Conservation (phyloP, 305 asterid genomes). For the Solanum chacoense region DNA sequence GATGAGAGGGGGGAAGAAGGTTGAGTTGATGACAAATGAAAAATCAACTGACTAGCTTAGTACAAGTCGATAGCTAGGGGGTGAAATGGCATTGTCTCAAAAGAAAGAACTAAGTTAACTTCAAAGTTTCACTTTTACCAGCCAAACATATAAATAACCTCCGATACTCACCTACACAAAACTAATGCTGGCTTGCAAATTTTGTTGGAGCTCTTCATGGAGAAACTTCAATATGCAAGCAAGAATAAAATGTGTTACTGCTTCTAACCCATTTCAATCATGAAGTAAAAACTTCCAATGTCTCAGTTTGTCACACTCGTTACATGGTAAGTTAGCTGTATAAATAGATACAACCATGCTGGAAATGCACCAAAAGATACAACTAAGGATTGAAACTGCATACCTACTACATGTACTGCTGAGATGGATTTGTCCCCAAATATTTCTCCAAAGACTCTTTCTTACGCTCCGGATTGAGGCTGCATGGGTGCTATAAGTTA, state of each 20-base stretch:
- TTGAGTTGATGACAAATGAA: neutral
- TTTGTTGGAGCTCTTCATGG: neutral
- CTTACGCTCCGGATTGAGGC: conserved; percentile 95
- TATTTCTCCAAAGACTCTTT: conserved; percentile 88
- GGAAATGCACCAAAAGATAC: neutral
- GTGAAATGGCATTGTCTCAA: neutral
- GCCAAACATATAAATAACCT: neutral
- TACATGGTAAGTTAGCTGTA: neutral
- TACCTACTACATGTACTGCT: conserved; percentile 41
- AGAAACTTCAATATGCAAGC: neutral
- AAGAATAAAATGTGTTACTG: neutral
- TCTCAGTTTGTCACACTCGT: neutral
- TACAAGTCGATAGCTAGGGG: neutral
- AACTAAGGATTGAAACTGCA: conserved; percentile 5
- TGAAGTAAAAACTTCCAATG: neutral
- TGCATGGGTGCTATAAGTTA: conserved; percentile 25
- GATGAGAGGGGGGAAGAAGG: neutral
- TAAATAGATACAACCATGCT: neutral
- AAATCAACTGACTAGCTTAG: neutral
- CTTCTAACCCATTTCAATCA: neutral
- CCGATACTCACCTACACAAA: neutral
- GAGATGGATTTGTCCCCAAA: conserved; percentile 51
- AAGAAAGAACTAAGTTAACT: neutral
- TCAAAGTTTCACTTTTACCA: neutral
- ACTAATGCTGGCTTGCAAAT: neutral